These are phyloP conservation scores for Pseudogymnoascus sp. DNA, from an alignment of 2,329 filamentous ascomycete species.

Conservation along the genomic window DNA sequence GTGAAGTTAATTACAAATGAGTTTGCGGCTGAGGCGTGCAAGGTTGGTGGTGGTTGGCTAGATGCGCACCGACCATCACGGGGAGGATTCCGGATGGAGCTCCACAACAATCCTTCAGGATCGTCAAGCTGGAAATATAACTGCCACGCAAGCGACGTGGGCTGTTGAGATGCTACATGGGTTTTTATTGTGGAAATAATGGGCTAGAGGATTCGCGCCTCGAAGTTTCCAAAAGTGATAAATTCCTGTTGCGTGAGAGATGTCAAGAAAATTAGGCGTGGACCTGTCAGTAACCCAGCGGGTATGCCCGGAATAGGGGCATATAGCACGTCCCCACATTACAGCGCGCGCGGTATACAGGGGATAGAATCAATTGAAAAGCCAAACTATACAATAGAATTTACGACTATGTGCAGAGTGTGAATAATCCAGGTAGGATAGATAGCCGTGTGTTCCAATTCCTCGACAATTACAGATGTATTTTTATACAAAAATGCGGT, in stretches of 20 bases:
- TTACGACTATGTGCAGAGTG: neutral
- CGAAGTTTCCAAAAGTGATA: neutral
- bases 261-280: neutral
- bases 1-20: neutral
- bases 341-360: neutral
- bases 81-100: neutral
- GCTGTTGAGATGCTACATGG: neutral
- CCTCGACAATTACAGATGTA: neutral
- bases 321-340: neutral
- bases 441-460: neutral
- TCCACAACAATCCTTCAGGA: neutral
- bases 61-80: neutral
- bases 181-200: neutral
- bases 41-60: neutral
- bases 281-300: neutral
- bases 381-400: neutral
- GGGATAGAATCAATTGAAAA: neutral
- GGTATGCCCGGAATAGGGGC: neutral
- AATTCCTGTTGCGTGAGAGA: neutral
- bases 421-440: neutral
- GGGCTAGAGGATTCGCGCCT: neutral
- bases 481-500: neutral
- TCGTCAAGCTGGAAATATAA: neutral
- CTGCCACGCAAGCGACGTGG: neutral
- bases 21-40: neutral